These are phyloP conservation scores for Brasenia schreberi DNA, from an alignment of 164 flowering plant species.

Conservation along the genomic window DNA sequence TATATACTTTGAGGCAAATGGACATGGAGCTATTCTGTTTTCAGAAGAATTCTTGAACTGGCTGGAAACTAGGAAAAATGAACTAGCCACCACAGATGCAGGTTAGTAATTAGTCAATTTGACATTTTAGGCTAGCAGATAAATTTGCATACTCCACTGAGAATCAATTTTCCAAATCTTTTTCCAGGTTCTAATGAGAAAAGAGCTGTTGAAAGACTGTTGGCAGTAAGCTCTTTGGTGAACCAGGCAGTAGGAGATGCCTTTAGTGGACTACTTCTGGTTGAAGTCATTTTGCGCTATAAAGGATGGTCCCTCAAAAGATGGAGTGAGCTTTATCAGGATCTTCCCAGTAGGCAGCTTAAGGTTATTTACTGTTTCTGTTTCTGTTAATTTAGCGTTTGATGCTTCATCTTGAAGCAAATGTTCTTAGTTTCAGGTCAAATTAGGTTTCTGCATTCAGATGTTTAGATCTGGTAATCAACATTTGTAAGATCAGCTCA, in stretches of 20 bases:
- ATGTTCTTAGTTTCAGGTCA: too few species aligned
- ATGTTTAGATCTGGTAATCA: too few species aligned
- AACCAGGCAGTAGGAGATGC: conserved; percentile 98
- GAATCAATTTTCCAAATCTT: background rate
- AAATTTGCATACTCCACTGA: background rate
- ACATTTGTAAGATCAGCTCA: too few species aligned
- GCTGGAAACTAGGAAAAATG: conserved; percentile 42
- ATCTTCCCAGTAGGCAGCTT: conserved; percentile 90
- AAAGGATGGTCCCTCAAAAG: conserved; percentile 63
- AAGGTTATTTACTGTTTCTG: conserved; percentile 37
- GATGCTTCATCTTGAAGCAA: background rate
- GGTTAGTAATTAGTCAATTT: conserved; percentile 15
- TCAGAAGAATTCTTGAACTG: conserved; percentile 45
- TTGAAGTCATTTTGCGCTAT: conserved; percentile 66
- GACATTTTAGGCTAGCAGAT: background rate
- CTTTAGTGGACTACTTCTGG: conserved; percentile 78
- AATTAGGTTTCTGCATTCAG: too few species aligned
- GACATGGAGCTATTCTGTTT: conserved; percentile 93
- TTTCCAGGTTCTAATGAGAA: conserved; percentile 56
- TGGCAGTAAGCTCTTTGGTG: conserved; percentile 67
- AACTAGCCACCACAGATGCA: conserved; percentile 34
- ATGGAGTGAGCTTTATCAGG: conserved; percentile 81
- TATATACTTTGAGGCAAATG: conserved; percentile 96
- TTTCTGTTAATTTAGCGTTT: background rate
- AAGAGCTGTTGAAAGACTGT: conserved; percentile 69